phyloP scores from a whole-genome alignment of 2,329 filamentous ascomycete genomes.

The Stagonosporopsis cucurbitacearum region DNA sequence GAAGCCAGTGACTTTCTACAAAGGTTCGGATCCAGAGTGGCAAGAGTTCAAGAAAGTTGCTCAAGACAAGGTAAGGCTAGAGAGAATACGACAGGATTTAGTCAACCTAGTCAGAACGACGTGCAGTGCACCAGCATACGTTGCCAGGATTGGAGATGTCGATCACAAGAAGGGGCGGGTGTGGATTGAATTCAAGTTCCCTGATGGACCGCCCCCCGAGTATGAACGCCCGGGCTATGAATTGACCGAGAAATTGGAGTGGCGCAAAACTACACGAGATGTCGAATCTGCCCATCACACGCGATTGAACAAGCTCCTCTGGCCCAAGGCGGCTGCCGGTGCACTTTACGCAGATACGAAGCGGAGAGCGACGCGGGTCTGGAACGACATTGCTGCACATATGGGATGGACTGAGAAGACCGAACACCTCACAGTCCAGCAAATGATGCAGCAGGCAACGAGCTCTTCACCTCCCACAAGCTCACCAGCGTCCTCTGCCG shows the following conservation, averaged over 20 bases:
- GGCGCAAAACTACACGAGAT: slow-evolving; percentile 39
- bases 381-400: slow-evolving; percentile 33
- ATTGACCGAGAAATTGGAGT: slow-evolving; percentile 49
- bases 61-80: slow-evolving; percentile 50
- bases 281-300: slow-evolving; percentile 47
- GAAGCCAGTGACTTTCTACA: slow-evolving; percentile 53
- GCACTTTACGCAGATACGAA: slow-evolving; percentile 36
- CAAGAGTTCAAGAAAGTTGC: slow-evolving; percentile 57
- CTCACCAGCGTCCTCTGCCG: slow-evolving; percentile 4
- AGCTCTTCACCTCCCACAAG: slow-evolving; percentile 15
- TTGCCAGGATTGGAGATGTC: slow-evolving; percentile 43
- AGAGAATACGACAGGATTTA: slow-evolving; percentile 51
- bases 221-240: slow-evolving; percentile 55
- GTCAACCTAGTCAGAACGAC: slow-evolving; percentile 43
- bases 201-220: slow-evolving; percentile 56
- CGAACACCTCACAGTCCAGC: slow-evolving; percentile 21
- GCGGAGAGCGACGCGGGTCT: slow-evolving; percentile 25
- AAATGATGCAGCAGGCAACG: slow-evolving; percentile 19
- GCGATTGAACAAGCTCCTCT: slow-evolving; percentile 38
- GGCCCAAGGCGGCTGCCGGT: slow-evolving; percentile 29
- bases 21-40: slow-evolving; percentile 61
- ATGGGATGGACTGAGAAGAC: slow-evolving; percentile 33
- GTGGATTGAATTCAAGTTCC: slow-evolving; percentile 59
- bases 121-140: slow-evolving; percentile 1
- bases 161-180: slow-evolving; percentile 50